Evolutionary conservation across 106 monocot species (phyloP).

Genomic region (Dendrobium nobile): DNA sequence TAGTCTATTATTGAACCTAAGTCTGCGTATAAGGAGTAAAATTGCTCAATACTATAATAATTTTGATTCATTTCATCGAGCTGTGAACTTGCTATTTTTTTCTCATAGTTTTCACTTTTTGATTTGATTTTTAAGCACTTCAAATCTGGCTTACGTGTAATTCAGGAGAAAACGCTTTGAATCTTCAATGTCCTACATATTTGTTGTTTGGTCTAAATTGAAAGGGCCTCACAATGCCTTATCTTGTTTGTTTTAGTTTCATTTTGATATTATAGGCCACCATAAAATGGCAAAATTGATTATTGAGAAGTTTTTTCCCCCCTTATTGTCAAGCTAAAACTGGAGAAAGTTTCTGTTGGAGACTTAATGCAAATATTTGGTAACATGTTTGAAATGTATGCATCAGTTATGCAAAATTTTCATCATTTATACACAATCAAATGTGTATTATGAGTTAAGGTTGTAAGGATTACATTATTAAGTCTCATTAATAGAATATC

Average conservation of each 20-base stretch:
- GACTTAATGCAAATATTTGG: not conserved
- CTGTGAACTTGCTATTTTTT: too few species aligned
- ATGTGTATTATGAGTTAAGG: not conserved
- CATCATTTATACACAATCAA: not conserved
- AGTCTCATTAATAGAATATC: not conserved
- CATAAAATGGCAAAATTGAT: not conserved
- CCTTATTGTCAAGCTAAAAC: not conserved
- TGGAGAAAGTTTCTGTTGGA: not conserved
- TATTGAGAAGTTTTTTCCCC: not conserved
- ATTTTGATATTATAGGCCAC: not conserved
- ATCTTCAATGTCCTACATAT: not conserved
- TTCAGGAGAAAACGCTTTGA: not conserved
- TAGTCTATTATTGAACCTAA: too few species aligned
- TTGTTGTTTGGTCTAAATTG: not conserved
- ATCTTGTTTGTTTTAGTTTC: not conserved
- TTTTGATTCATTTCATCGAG: too few species aligned
- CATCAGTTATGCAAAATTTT: not conserved
- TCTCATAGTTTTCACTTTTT: too few species aligned
- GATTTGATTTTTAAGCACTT: too few species aligned
- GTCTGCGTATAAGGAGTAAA: too few species aligned
- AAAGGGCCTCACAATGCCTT: not conserved
- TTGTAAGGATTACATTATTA: not conserved
- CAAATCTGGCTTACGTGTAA: too few species aligned
- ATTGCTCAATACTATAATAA: too few species aligned
- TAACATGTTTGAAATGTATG: not conserved